A percentile compares a stretch with the other conserved stretches of the same genome.
These are phyloP conservation scores for Cyclostephanos tholiformis DNA, from an alignment of 108 stramenopile species.

Conservation along the genomic window DNA sequence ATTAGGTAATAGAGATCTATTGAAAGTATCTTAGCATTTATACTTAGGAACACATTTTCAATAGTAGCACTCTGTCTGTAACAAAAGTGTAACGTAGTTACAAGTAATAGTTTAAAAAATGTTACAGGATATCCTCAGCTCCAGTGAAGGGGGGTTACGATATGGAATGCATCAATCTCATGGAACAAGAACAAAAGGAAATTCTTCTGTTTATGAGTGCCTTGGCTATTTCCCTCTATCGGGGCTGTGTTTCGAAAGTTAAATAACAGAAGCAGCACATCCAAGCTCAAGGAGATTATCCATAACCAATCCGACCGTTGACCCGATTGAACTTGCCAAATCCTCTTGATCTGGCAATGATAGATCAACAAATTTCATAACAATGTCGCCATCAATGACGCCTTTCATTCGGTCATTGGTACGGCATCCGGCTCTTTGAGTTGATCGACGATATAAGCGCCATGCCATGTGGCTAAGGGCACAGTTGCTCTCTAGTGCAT, in stretches of 20 bases:
- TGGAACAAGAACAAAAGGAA: not conserved
- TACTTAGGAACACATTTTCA: no score
- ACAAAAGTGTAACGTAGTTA: no score
- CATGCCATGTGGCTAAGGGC: conserved; percentile 77
- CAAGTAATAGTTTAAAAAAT: no score
- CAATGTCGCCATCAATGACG: conserved; percentile 90
- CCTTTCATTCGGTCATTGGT: conserved; percentile 87
- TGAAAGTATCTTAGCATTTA: no score
- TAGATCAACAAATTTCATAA: conserved; percentile 82
- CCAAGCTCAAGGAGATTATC: conserved; percentile 88
- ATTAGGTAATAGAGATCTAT: no score
- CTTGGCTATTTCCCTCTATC: no score
- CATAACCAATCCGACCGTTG: conserved; percentile 89
- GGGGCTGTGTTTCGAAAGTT: not conserved
- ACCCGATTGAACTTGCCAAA: conserved; percentile 92
- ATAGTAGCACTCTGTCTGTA: no score
- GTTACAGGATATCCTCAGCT: no score
- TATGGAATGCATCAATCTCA: no score
- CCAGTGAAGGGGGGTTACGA: no score
- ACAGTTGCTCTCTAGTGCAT: conserved; percentile 90
- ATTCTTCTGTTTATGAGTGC: no score
- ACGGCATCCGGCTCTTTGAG: conserved; percentile 80
- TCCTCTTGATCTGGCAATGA: conserved; percentile 87
- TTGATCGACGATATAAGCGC: conserved; percentile 75
- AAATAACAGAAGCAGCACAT: conserved; percentile 47